Base-by-base conservation (phyloP, 441 rosid genomes). In the Eruca vesicaria region DNA sequence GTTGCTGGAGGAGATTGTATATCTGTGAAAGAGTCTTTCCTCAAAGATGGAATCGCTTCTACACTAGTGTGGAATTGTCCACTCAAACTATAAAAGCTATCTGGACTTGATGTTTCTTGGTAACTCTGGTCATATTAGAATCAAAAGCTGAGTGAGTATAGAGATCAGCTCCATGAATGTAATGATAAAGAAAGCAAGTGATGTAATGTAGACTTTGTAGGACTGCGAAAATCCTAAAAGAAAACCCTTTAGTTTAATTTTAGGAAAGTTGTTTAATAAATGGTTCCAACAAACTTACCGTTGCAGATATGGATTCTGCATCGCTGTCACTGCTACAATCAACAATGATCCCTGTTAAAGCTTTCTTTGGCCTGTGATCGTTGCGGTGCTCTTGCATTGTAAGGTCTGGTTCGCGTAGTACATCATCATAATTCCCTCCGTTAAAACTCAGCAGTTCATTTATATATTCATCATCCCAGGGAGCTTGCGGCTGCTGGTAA, bases 81-180 rank as follows among this genome's bases (percentile, higher is more conserved):
- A 64, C 36, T 38, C 12, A 29, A 4, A 43, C 41, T 76, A 29
- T 50, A 29, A 65, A 6, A 8, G 5, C 62, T 63, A 8, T 16
- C 69, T 50, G 78, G 73, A 68, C 73, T 75, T 12, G 73, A 48
- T 48, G 18, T 53, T 63, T 14, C 66, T 69, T 63, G 60, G 58
- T 76, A 69, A 76, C 75, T 76, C 79, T 76, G n/a, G 75, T 63
- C 52, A 76, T 20, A 38, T 11, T 11, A n/a, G n/a, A 63, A 52
- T 28, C 12, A 2, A 68, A 10, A 69, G 0, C 2, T 8, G 28
- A 21, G 20, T 45, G 45, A 53, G 66, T 20, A 50, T 41, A 52
- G 12, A 66, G 6, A 67, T 32, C 21, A 23, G 6, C n/a, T 50
- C 7, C 33, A 68, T 26, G 15, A 32, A 55, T 11, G 6, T 1